A percentile compares a stretch with the other conserved stretches of the same genome.
These are phyloP conservation scores for Puccinia hordei DNA, from an alignment of 1,284 basidiomycete species.

Conservation along the genomic window DNA sequence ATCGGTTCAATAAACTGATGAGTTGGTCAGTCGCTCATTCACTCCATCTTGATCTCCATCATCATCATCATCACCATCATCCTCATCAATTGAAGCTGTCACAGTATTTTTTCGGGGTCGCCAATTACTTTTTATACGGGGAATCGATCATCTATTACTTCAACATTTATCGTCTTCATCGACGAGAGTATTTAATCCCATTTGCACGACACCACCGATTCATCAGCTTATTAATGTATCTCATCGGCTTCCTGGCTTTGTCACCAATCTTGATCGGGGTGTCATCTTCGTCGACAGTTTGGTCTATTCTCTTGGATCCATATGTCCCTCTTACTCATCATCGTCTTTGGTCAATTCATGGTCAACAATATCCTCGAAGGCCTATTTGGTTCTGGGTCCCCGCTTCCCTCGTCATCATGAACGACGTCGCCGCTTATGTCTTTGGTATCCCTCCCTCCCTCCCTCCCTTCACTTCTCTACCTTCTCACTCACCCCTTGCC, in stretches of 20 bases:
- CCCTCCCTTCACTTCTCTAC: background rate
- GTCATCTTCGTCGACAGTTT: constrained; percentile 94
- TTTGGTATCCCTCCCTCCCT: constrained; percentile 67
- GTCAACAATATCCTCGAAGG: constrained; percentile 95
- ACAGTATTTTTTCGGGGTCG: constrained; percentile 95
- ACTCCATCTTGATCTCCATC: no score
- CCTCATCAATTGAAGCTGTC: no score
- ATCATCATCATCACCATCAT: no score
- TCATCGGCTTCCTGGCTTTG: constrained; percentile 95
- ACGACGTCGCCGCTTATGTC: constrained; percentile 96
- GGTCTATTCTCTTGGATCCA: constrained; percentile 99
- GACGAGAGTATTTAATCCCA: constrained; percentile 85
- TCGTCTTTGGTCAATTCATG: constrained; percentile 97
- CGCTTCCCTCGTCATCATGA: constrained; percentile 94
- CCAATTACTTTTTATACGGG: constrained; percentile 97
- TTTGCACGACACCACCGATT: constrained; percentile 97
- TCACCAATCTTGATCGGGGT: constrained; percentile 89
- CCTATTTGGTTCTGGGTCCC: constrained; percentile 99
- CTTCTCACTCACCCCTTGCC: background rate
- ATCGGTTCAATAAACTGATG: constrained; percentile 66
- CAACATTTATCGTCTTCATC: constrained; percentile 97
- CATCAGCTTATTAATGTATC: constrained; percentile 94
- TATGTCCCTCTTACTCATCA: constrained; percentile 92
- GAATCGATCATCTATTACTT: constrained; percentile 99
- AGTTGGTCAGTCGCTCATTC: constrained; percentile 73